phyloP scores from a whole-genome alignment of 2,329 filamentous ascomycete species.

The Aspergillus sp. region DNA sequence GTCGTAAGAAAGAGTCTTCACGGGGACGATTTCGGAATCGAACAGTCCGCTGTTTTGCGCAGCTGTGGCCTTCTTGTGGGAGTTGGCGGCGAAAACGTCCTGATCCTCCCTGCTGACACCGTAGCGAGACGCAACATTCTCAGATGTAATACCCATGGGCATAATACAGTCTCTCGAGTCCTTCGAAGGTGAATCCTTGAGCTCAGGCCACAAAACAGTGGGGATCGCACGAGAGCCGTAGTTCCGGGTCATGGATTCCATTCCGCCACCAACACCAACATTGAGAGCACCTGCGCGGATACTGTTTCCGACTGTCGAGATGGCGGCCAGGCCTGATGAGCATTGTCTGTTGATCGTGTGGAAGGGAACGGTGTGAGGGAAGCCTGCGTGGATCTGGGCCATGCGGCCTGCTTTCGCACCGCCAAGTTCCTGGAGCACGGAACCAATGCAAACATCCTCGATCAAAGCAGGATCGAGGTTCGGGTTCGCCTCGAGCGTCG shows the following conservation, averaged over 20 bases:
- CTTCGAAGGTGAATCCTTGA: constrained; percentile 63
- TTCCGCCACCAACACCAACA: constrained; percentile 78
- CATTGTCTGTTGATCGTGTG: constrained; percentile 90
- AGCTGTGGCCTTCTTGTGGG: constrained; percentile 69
- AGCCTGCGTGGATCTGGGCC: constrained; percentile 83
- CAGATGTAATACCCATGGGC: constrained; percentile 87
- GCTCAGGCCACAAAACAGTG: constrained; percentile 72
- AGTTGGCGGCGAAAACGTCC: constrained; percentile 76
- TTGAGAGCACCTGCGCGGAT: constrained; percentile 74
- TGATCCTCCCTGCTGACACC: constrained; percentile 72
- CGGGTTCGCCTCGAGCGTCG: constrained; percentile 71
- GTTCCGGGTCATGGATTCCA: constrained; percentile 95
- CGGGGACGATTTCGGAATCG: constrained; percentile 75
- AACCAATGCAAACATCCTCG: constrained; percentile 82
- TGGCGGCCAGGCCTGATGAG: constrained; percentile 72
- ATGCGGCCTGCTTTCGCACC: constrained; percentile 88
- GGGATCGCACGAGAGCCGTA: constrained; percentile 86
- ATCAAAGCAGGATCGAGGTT: constrained; percentile 68
- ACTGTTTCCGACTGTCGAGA: constrained; percentile 70
- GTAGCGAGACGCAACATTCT: constrained; percentile 83
- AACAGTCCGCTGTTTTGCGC: constrained; percentile 72
- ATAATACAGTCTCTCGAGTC: constrained; percentile 85
- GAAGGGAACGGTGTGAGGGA: constrained; percentile 69
- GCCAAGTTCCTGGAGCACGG: constrained; percentile 86
- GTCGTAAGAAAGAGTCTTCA: constrained; percentile 68